A percentile compares a stretch with the other conserved stretches of the same genome.
These are phyloP conservation scores for Colletotrichum truncatum DNA, from an alignment of 2,329 filamentous ascomycete genomes.

Conservation along the genomic window DNA sequence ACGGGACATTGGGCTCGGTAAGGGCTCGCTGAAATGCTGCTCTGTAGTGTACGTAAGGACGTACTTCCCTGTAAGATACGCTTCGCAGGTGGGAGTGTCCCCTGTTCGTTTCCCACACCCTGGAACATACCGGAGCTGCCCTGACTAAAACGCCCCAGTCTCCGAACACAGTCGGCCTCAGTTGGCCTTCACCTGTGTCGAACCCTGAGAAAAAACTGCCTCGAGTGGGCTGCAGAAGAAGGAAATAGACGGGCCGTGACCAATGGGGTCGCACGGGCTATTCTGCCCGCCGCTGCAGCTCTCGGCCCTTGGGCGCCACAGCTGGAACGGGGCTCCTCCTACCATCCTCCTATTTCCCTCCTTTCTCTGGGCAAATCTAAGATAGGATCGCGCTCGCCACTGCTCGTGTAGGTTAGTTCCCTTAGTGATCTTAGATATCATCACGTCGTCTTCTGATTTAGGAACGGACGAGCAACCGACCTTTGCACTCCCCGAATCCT, in stretches of 20 bases:
- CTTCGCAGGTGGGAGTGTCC: no score
- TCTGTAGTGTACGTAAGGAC: no score
- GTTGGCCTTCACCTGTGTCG: conserved; percentile 8
- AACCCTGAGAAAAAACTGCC: conserved; percentile 16
- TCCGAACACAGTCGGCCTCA: background rate
- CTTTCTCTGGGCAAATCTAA: background rate
- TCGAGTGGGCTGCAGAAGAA: background rate
- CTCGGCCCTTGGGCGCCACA: conserved; percentile 21
- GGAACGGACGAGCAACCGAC: no score
- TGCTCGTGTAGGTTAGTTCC: background rate
- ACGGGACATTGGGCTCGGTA: no score
- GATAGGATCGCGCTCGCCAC: background rate
- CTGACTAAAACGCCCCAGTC: background rate
- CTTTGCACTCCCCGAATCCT: no score
- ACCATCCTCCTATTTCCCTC: conserved; percentile 21
- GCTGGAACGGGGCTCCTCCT: conserved; percentile 5
- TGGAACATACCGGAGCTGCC: background rate
- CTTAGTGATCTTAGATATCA: background rate
- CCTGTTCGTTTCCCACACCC: background rate
- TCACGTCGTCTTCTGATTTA: background rate
- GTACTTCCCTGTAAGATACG: no score
- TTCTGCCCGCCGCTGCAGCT: conserved; percentile 17
- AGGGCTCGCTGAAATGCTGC: no score
- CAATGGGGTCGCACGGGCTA: conserved; percentile 18
- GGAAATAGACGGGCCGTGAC: background rate